Base-by-base conservation (phyloP, 2,329 filamentous ascomycete genomes). In the Zasmidium citrigriseum region DNA sequence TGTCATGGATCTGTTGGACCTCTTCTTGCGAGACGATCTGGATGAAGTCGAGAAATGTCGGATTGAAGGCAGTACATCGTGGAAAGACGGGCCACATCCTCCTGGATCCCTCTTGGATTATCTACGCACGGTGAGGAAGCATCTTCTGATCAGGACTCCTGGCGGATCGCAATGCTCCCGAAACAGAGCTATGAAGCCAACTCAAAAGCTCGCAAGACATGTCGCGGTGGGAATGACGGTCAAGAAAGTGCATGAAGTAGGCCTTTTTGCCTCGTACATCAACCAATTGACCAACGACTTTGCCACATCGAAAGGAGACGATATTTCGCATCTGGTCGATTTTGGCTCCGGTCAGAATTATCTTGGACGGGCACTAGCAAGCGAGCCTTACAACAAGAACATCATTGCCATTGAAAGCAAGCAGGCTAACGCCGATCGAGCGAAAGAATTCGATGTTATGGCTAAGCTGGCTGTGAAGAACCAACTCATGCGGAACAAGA, bases 311-410 rank as follows among this genome's bases (percentile, higher is more conserved):
- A 76, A 81, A 14, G 70, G 73, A 55, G 67, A 75, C 57, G 49
- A 63, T 9, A 87, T 97, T 60, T 90, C 91, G 0, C 93, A 98
- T 76, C 86, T 96, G 58, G 88, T 98, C 50, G 95, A 99, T 76
- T 96, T 98, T 74, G 95, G 95, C 24, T 96, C 92, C 54, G 95
- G 95, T 0, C 93, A 98, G 73, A 98, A 97, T 71, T 99, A 99
- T 70, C 86, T 99, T 2, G 93, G 95, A 0, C 84, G 95, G 47
- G 89, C 91, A 1, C 80, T 99, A 58, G 93, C 93, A 14, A 91
- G 89, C 61, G 82, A 87, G 54, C 92, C 93, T 0, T 96, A 96
- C 76, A 90, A 93, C 69, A 87, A 88, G 68, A 86, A 92, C 64
- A 89, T 98, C 46, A 86, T 98, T 55, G 95, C 93, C 1, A 91